Evolutionary conservation across 1,284 basidiomycete genomes (phyloP), one percentile per base, ranked within the genome.

Genomic region (Lentinula novae-zelandiae): DNA sequence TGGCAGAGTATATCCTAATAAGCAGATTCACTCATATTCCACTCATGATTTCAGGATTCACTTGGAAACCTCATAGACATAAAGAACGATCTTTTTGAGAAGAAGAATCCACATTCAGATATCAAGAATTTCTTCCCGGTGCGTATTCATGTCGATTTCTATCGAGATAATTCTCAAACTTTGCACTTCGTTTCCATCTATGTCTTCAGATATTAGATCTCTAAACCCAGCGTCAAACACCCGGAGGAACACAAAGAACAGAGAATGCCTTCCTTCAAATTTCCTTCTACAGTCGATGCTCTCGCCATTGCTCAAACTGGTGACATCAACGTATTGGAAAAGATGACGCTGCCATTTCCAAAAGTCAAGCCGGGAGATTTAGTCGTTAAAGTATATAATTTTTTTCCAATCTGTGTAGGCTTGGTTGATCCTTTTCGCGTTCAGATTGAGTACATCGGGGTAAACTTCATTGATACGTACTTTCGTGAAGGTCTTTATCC

Each of bases 401-500:
- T 33, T 20, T 33, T 53, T 39, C 1, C 48, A 8, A 20, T 27
- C 1, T 12, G 4, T 3, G 15, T 9, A 9, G 33, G n/a, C 31
- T 53, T 34, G 12, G 13, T 46, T 12, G 9, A 31, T 40, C n/a
- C 7, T 39, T 27, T 3, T 27, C 27, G 27, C 27, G 38, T 6
- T 22, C 63, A 87, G 86, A 78, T 84, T 17, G 79, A 87, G 66
- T 90, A 86, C 67, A 75, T 78, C 5, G 93, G 93, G 15, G 82
- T 95, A 65, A 95, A 95, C 75, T 95, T 90, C 72, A 92, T 96
- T 70, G 94, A 96, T 73, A 93, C 89, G 3, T 92, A 92, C 72
- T 82, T 80, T 69, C 76, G 86, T 56, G 72, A 78, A 65, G 89
- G 89, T 0, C 67, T 89, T 7, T 90, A 90, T 69, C 78, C 82